phyloP scores from a whole-genome alignment of 345 rosid genomes.

The Arabidopsis arenosa region DNA sequence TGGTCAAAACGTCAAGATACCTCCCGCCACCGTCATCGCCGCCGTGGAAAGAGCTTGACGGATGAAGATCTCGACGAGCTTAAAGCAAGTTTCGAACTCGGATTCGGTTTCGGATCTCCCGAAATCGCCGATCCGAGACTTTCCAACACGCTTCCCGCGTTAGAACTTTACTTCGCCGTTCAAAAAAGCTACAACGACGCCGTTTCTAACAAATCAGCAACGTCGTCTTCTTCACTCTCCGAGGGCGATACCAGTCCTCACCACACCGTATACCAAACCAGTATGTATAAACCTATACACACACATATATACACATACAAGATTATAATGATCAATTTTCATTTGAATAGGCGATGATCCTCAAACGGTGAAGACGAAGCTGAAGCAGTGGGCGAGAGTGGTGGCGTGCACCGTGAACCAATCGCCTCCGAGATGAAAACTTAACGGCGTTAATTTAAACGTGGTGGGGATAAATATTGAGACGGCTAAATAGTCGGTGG shows the following conservation, averaged over 20 bases:
- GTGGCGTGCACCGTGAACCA: slow-evolving; percentile 94
- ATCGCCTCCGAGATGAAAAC: slow-evolving; percentile 48
- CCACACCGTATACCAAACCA: slow-evolving; percentile 45
- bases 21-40: slow-evolving; percentile 44
- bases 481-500: slow-evolving; percentile 43
- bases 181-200: slow-evolving; percentile 54
- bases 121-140: slow-evolving; percentile 65
- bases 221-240: slow-evolving; percentile 55
- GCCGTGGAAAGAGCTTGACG: slow-evolving; percentile 78
- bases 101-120: slow-evolving; percentile 83
- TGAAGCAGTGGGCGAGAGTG: slow-evolving; percentile 94
- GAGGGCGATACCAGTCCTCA: slow-evolving; percentile 69
- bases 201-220: slow-evolving; percentile 49
- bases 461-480: slow-evolving; percentile 24
- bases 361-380: slow-evolving; percentile 78
- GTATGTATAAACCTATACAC: slow-evolving; percentile 37
- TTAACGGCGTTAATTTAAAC: slow-evolving; percentile 31
- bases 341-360: slow-evolving; percentile 70
- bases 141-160: slow-evolving; percentile 83
- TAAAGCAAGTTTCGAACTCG: slow-evolving; percentile 84
- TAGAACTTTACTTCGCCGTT: slow-evolving; percentile 84
- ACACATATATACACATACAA: neutral
- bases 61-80: slow-evolving; percentile 96
- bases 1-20: slow-evolving; percentile 78
- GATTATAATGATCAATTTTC: neutral